phyloP scores from a whole-genome alignment of 2,329 filamentous ascomycete species.

The Botrytis fabae region DNA sequence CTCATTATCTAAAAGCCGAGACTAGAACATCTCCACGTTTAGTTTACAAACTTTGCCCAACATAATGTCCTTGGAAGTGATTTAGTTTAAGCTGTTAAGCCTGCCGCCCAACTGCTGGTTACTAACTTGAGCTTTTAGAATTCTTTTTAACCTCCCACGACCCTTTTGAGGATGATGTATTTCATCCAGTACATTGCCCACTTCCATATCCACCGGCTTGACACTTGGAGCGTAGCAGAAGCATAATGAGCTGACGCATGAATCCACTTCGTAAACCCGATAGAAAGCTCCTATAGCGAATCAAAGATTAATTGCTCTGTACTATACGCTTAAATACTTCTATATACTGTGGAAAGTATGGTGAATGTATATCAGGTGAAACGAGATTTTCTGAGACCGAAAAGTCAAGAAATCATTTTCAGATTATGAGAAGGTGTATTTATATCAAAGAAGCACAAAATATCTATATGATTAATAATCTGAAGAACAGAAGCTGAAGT shows the following conservation, averaged over 20 bases:
- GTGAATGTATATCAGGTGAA: too few species aligned
- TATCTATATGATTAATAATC: background rate
- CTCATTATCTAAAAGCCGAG: background rate
- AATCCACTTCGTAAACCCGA: background rate
- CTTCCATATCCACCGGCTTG: background rate
- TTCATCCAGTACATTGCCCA: background rate
- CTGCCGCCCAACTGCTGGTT: too few species aligned
- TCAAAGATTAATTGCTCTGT: background rate
- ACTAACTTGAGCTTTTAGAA: background rate
- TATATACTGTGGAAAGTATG: too few species aligned
- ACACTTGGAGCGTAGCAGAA: background rate
- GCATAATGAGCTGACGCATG: background rate
- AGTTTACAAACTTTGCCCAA: background rate
- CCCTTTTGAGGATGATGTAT: rapidly evolving
- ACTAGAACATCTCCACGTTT: background rate
- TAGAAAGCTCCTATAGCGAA: background rate
- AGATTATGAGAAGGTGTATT: background rate
- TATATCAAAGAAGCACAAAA: too few species aligned
- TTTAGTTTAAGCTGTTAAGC: background rate
- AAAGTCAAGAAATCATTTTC: background rate
- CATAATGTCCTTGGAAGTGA: background rate
- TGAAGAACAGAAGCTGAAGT: background rate
- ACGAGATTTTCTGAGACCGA: too few species aligned
- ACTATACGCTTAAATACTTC: background rate
- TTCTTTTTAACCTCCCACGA: rapidly evolving